These are phyloP conservation scores for Chaetomiaceae sp. DNA, from an alignment of 2,329 filamentous ascomycete species.

Conservation along the genomic window DNA sequence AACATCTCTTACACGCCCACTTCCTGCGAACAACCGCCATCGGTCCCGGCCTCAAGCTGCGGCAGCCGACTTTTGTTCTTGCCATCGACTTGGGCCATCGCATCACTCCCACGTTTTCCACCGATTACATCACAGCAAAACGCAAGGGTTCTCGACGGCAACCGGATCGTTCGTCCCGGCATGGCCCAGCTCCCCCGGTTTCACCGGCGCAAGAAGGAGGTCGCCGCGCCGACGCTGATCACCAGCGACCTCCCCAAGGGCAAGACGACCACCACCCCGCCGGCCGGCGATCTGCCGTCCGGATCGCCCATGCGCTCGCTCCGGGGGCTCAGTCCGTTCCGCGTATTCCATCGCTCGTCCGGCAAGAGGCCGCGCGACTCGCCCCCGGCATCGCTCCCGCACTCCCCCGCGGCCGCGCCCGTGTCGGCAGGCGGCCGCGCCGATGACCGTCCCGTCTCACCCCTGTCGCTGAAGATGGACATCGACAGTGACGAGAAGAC, in stretches of 20 bases:
- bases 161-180: slow-evolving; percentile 1
- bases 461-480: slow-evolving; percentile 22
- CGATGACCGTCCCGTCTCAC: slow-evolving; percentile 22
- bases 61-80: too few species aligned
- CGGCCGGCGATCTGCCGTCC: slow-evolving; percentile 20
- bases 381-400: slow-evolving; percentile 26
- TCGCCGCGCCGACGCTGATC: slow-evolving; percentile 22
- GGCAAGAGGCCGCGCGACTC: slow-evolving; percentile 30
- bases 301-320: slow-evolving; percentile 14
- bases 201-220: slow-evolving; percentile 29
- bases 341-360: slow-evolving; percentile 29
- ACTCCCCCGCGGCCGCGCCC: slow-evolving; percentile 21
- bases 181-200: slow-evolving; percentile 33
- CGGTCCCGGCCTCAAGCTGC: too few species aligned
- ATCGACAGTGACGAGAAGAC: slow-evolving; percentile 5
- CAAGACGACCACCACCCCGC: slow-evolving; percentile 15
- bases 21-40: too few species aligned
- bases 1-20: too few species aligned
- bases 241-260: slow-evolving; percentile 17
- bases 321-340: slow-evolving; percentile 28
- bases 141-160: too few species aligned
- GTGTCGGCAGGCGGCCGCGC: slow-evolving; percentile 10
- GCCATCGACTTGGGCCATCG: too few species aligned
- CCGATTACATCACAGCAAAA: too few species aligned
- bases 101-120: too few species aligned